Base-by-base conservation (phyloP, 2,329 filamentous ascomycete species). In the Sphaerostilbella broomeana region DNA sequence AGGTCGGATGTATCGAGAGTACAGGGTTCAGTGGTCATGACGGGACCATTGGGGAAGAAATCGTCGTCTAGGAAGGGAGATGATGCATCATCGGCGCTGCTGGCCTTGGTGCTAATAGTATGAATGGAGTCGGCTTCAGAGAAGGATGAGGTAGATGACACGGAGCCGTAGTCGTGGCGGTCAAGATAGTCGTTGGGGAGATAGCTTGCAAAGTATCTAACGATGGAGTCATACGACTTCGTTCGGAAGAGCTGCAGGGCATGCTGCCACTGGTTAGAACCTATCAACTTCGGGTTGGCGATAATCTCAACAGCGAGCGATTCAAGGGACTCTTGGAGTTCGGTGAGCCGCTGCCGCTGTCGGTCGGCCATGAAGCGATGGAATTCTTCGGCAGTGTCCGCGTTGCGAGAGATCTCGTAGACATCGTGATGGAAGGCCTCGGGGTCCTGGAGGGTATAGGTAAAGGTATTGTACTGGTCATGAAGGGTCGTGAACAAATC, bases 391-490 rank as follows among this genome's bases (percentile, higher is more conserved):
- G 60, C 45, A n/a, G 68, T 67, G 40, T 61, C 58, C 38, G 75
- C 74, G 38, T 65, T 59, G 52, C 60, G 64, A 24, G 75, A 74
- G 35, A 78, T 67, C 58, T 79, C 75, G 61, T 60, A 75, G 47
- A 79, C 75, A 53, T 79, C 75, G 56, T 76, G 72, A 54, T 78
- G 72, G 45, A 79, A 79, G 37, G 75, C 74, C 46, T 76, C 70
- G 47, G 72, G 70, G 57, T 79, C 75, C 52, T 77, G 74, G 20
- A 79, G 69, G 31, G 68, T 62, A 36, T 70, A 70, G 35, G 69
- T 60, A 38, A 77, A 61, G 33, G 75, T 78, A 59, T 79, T 79
- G 61, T 77, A 79, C 54, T 72, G 69, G 47, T 76, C 70, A 51
- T 78, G 72, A 10, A 79, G 68, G 37, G 68, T 73, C 38, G 69